These are phyloP conservation scores for Neurospora tetraspora DNA, from an alignment of 495 filamentous ascomycete genomes.

Conservation along the genomic window DNA sequence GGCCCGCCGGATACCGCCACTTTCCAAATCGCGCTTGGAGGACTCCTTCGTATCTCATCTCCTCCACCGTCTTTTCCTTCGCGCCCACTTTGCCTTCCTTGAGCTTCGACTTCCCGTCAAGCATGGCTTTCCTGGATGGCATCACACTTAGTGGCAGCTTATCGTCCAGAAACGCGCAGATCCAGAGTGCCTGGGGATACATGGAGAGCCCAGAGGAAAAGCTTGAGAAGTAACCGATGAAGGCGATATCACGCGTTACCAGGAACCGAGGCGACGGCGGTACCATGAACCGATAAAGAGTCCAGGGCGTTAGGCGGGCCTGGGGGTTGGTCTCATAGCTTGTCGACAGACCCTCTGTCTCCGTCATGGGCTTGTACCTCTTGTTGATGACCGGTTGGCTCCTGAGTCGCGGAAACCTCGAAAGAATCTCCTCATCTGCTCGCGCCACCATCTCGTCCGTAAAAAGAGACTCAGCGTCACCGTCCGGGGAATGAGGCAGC, in stretches of 20 bases:
- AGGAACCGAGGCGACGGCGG: constrained; percentile 45
- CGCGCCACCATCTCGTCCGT: constrained; percentile 14
- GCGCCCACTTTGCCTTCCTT: not conserved
- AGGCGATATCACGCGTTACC: constrained; percentile 50
- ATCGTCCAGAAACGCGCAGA: constrained; percentile 48
- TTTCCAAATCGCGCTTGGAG: constrained; percentile 58
- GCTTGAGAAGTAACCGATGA: constrained; percentile 53
- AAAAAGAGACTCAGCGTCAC: constrained; percentile 19
- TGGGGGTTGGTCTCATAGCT: constrained; percentile 25
- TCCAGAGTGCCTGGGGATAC: constrained; percentile 65
- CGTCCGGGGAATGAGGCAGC: constrained; percentile 26
- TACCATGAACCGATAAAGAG: constrained; percentile 60
- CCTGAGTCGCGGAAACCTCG: constrained; percentile 53
- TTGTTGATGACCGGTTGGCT: constrained; percentile 34
- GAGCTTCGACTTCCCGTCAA: not conserved
- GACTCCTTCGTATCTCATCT: constrained; percentile 44
- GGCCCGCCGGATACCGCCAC: constrained; percentile 58
- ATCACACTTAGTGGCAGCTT: constrained; percentile 18
- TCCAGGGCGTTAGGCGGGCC: constrained; percentile 30
- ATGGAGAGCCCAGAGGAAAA: constrained; percentile 54
- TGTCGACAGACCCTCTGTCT: constrained; percentile 23
- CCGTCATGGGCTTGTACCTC: constrained; percentile 33
- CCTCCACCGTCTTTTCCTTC: constrained; percentile 14
- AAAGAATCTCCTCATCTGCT: constrained; percentile 59
- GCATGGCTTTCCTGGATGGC: not conserved